A percentile compares a stretch with the other conserved stretches of the same genome.
These are phyloP conservation scores for Mycotypha africana DNA, from an alignment of 371 early-diverging fungal genomes.

Conservation along the genomic window DNA sequence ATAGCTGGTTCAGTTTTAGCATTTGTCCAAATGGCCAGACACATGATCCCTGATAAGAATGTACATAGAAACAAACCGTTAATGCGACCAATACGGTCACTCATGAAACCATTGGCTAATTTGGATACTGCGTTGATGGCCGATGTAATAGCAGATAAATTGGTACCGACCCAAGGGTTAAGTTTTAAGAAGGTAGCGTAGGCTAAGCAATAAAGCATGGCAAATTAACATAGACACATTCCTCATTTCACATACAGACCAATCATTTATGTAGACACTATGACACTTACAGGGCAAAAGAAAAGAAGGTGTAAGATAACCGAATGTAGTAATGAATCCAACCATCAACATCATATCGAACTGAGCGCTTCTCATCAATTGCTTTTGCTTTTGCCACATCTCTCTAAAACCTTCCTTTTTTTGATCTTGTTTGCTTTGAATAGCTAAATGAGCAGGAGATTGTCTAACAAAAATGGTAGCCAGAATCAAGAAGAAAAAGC, in stretches of 20 bases:
- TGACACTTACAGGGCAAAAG: slow-evolving; percentile 9
- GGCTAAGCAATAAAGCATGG: slow-evolving; percentile 12
- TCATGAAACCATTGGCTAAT: slow-evolving; percentile 34
- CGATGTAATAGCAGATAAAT: slow-evolving; percentile 42
- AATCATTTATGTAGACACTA: no score
- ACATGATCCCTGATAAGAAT: slow-evolving; percentile 35
- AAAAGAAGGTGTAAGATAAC: slow-evolving; percentile 12
- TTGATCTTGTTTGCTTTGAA: neutral
- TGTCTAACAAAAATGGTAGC: slow-evolving; percentile 42
- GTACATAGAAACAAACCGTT: slow-evolving; percentile 47
- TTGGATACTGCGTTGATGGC: slow-evolving; percentile 42
- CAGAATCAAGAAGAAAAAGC: slow-evolving; percentile 38
- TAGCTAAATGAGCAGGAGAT: slow-evolving; percentile 17
- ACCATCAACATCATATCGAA: slow-evolving; percentile 20
- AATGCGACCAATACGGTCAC: slow-evolving; percentile 52
- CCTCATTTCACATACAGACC: no score
- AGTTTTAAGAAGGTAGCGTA: slow-evolving; percentile 27
- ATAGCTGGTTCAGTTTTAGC: slow-evolving; percentile 32
- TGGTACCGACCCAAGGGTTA: slow-evolving; percentile 28
- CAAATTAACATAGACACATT: no score
- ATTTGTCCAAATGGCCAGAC: slow-evolving; percentile 31
- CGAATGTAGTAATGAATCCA: slow-evolving; percentile 17
- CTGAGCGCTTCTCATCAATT: neutral
- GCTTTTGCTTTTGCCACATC: slow-evolving; percentile 24
- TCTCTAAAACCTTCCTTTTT: neutral